Conservation (phyloP, 2,329 filamentous ascomycete genomes). For the Pyrenophora seminiperda region DNA sequence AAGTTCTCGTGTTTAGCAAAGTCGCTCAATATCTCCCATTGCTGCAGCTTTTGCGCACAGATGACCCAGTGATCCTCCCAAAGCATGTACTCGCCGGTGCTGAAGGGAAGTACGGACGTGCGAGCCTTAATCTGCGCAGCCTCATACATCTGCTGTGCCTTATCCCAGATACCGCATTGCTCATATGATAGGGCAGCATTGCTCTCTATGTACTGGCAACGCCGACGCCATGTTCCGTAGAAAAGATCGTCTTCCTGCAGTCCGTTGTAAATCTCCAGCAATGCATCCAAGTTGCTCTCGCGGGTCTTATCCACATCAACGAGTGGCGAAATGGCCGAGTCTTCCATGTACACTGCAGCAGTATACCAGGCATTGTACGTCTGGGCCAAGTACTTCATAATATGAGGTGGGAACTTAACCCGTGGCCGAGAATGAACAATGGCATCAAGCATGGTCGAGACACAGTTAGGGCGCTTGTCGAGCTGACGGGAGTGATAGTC, state of each 20-base stretch:
- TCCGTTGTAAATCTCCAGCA: constrained; percentile 90
- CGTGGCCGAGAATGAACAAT: constrained; percentile 82
- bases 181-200: constrained; percentile 97
- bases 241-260: constrained; percentile 96
- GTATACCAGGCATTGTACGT: constrained; percentile 98
- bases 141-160: constrained; percentile 96
- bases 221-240: constrained; percentile 93
- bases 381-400: constrained; percentile 91
- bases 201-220: constrained; percentile 95
- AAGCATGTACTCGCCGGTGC: constrained; percentile 95
- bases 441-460: constrained; percentile 88
- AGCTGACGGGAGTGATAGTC: constrained; percentile 95
- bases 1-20: constrained; percentile 99
- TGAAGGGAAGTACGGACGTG: constrained; percentile 94
- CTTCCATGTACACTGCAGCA: constrained; percentile 87
- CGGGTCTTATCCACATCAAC: constrained; percentile 82
- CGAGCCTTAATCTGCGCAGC: constrained; percentile 95
- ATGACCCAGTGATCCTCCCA: constrained; percentile 99
- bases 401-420: constrained; percentile 92
- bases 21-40: constrained; percentile 97
- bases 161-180: constrained; percentile 99
- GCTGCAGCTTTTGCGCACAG: constrained; percentile 96
- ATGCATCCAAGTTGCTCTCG: constrained; percentile 92
- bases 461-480: constrained; percentile 92
- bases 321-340: constrained; percentile 80